Evolutionary conservation across 495 filamentous ascomycete genomes (phyloP).

Genomic region (Physcia stellaris): DNA sequence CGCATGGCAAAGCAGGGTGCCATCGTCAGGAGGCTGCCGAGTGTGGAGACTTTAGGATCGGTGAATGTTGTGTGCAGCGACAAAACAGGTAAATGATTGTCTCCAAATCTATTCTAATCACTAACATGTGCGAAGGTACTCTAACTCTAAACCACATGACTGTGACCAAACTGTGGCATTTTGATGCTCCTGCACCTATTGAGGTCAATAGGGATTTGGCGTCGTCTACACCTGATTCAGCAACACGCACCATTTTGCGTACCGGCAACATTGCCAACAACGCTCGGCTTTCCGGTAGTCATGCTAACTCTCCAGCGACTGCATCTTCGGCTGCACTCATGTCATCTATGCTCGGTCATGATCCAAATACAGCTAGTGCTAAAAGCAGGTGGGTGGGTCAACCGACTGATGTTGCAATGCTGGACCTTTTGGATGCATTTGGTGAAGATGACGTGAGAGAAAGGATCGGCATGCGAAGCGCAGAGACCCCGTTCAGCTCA

Average conservation of each 20-base stretch:
- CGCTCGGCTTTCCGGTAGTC: slow-evolving; percentile 54
- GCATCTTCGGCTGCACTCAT: slow-evolving; percentile 62
- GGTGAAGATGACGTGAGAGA: slow-evolving; percentile 84
- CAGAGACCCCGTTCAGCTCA: slow-evolving; percentile 89
- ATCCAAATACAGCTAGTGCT: slow-evolving; percentile 40
- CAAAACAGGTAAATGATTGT: slow-evolving; percentile 55
- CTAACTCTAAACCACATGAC: slow-evolving; percentile 98
- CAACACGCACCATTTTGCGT: slow-evolving; percentile 64
- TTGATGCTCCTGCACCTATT: slow-evolving; percentile 54
- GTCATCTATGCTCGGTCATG: slow-evolving; percentile 55
- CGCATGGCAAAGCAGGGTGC: slow-evolving; percentile 89
- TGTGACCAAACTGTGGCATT: slow-evolving; percentile 91
- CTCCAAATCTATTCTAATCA: not conserved
- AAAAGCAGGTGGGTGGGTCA: slow-evolving; percentile 93
- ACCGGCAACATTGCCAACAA: slow-evolving; percentile 97
- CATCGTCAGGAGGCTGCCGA: slow-evolving; percentile 88
- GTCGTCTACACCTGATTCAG: slow-evolving; percentile 49
- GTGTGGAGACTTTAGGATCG: slow-evolving; percentile 93
- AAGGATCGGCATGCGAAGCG: slow-evolving; percentile 58
- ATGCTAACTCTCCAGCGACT: slow-evolving; percentile 46
- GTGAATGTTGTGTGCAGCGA: slow-evolving; percentile 98
- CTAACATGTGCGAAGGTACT: slow-evolving; percentile 41
- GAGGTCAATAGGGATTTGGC: slow-evolving; percentile 61
- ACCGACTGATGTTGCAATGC: slow-evolving; percentile 88
- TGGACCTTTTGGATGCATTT: slow-evolving; percentile 82